Conservation (phyloP, 768 basidiomycete genomes). For the Lentinula guzmanii region DNA sequence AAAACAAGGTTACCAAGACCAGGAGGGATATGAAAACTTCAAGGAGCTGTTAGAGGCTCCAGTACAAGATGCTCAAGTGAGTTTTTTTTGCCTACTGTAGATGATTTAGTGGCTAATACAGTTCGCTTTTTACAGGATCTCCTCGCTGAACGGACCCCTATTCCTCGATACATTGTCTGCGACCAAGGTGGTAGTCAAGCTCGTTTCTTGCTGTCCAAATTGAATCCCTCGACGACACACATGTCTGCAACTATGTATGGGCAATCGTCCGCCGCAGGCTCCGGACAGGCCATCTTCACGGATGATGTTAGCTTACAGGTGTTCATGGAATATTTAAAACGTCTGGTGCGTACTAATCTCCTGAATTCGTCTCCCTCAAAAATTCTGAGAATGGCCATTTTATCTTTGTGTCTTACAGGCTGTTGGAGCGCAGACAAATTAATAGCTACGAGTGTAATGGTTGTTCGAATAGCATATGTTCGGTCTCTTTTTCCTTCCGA, state of each 20-base stretch:
- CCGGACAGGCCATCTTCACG: constrained; percentile 94
- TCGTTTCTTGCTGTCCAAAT: constrained; percentile 92
- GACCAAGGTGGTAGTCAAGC: constrained; percentile 98
- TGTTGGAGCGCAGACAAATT: constrained; percentile 67
- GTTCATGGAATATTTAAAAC: constrained; percentile 96
- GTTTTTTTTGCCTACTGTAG: constrained; percentile 8
- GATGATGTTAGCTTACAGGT: constrained; percentile 98
- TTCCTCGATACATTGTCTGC: constrained; percentile 96
- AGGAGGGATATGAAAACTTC: constrained; percentile 98
- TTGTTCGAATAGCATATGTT: not conserved
- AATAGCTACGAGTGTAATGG: constrained; percentile 6
- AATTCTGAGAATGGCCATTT: not conserved
- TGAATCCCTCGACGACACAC: constrained; percentile 98
- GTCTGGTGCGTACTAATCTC: constrained; percentile 52
- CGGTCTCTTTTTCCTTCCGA: not conserved
- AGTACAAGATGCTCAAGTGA: constrained; percentile 81
- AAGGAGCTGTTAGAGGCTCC: constrained; percentile 88
- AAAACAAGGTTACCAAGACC: constrained; percentile 97
- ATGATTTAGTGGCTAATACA: not conserved
- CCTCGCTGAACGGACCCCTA: constrained; percentile 91
- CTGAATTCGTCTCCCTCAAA: not conserved
- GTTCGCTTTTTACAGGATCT: constrained; percentile 55
- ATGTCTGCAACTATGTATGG: constrained; percentile 92
- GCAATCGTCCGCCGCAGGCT: constrained; percentile 53
- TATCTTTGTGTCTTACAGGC: constrained; percentile 30